Evolutionary conservation across 176 grass and related monocot genomes (phyloP), one percentile per base, ranked within the genome.

Genomic region (Raddia guianensis): DNA sequence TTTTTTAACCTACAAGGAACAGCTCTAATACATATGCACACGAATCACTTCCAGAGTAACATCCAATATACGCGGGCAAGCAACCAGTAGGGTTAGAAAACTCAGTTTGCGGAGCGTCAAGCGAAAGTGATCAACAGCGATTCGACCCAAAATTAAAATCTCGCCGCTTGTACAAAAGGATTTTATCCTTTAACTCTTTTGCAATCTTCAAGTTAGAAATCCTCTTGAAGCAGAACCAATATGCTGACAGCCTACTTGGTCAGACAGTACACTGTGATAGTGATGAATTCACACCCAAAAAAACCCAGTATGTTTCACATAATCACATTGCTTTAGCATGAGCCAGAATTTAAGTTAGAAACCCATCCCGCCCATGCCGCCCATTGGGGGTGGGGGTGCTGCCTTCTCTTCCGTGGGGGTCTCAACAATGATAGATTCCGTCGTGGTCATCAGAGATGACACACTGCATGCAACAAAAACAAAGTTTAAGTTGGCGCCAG

Each of bases 401-500:
- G 35, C 45, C 40, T 27, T 82, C 57, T 88, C 87, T 40, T 79
- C 82, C 74, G 88, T 89, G 1, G 89, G 82, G 50, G 60, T 77
- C 74, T 97, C 94, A 45, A 92, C 89, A 1, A 97, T 82, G 65
- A 87, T 68, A 48, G 89, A 86, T 84, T 97, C 87, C 10, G 89
- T 90, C 27, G 89, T 92, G 54, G 89, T 91, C 87, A 98, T 72
- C 70, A 98, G 51, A 45, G 93, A 86, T 7, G 95, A 98, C 14
- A 94, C 86, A 72, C 90, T 98, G 81, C 73, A 87, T 98, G 81
- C 73, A 87, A 85, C 64, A 5, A 56, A 7, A 69, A 63, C 0
- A 47, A 19, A 46, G n/a, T 7, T 11, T 43, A 5, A 56, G 60
- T 1, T 6, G 14, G 18, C 72, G 73, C 72, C 60, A 88, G 20